phyloP scores from a whole-genome alignment of 331 rosid genomes.

The Arachis monticola region DNA sequence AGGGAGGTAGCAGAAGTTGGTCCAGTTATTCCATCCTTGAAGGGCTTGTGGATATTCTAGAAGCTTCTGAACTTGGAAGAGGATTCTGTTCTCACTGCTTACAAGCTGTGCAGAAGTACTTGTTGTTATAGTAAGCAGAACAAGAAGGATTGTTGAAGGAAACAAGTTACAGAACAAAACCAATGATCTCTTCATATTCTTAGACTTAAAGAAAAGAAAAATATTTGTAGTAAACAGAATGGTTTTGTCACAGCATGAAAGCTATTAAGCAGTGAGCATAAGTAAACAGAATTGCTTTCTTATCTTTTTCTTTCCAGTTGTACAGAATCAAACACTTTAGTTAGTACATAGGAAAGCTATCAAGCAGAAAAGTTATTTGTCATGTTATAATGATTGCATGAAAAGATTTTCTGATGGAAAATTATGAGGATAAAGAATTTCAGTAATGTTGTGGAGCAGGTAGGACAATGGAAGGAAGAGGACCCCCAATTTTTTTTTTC shows the following conservation, averaged over 20 bases:
- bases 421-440: slow-evolving; percentile 38
- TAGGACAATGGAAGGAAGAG: slow-evolving; percentile 18
- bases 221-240: slow-evolving; percentile 28
- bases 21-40: slow-evolving; percentile 81
- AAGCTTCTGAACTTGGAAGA: slow-evolving; percentile 69
- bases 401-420: slow-evolving; percentile 34
- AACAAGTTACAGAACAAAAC: slow-evolving; percentile 44
- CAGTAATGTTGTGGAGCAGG: slow-evolving; percentile 37
- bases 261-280: not conserved
- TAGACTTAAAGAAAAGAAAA: not conserved
- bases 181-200: slow-evolving; percentile 56
- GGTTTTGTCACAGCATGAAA: slow-evolving; percentile 19
- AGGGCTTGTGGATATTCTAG: slow-evolving; percentile 80
- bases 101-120: slow-evolving; percentile 63
- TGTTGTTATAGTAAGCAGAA: slow-evolving; percentile 48
- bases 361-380: slow-evolving; percentile 32
- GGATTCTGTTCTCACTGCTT: slow-evolving; percentile 58
- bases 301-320: slow-evolving; percentile 9
- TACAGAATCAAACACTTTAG: slow-evolving; percentile 30
- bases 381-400: slow-evolving; percentile 34
- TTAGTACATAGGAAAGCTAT: slow-evolving; percentile 16
- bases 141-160: slow-evolving; percentile 43
- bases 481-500: slow-evolving; percentile 10
- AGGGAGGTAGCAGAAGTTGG: slow-evolving; percentile 83
- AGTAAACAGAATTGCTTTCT: not conserved